Evolutionary conservation across 495 filamentous ascomycete species (phyloP).

Genomic region (Xylaria bambusicola): DNA sequence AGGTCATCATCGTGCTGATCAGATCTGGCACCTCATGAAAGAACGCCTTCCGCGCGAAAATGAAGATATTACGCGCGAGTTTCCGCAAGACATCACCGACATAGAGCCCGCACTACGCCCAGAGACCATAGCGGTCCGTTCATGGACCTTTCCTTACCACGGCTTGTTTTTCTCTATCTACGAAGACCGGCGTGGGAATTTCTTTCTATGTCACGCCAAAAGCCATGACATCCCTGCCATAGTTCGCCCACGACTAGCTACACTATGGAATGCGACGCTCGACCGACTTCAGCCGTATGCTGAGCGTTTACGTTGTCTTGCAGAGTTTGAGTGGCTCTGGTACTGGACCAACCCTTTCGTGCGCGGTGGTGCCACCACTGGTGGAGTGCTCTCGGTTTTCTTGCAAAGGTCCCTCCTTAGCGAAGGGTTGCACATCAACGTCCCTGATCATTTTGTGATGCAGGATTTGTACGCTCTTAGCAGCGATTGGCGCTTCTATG

Average conservation of each 20-base stretch:
- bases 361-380: not conserved
- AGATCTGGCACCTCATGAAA: not conserved
- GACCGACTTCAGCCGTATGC: not conserved
- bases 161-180: not conserved
- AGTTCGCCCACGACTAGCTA: not conserved
- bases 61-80: not conserved
- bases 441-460: not conserved
- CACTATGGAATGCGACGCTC: not conserved
- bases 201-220: not conserved
- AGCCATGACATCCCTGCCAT: not conserved
- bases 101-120: not conserved
- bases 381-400: not conserved
- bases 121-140: not conserved
- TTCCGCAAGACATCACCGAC: not conserved
- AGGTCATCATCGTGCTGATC: not conserved
- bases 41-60: not conserved
- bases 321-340: not conserved
- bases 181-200: not conserved
- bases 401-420: not conserved
- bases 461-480: not conserved
- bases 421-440: not conserved
- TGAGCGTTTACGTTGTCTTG: not conserved
- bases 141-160: not conserved
- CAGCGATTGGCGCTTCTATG: not conserved
- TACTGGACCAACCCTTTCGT: not conserved